A percentile compares a stretch with the other conserved stretches of the same genome.
These are phyloP conservation scores for Metschnikowia cerradonensis DNA, from an alignment of 805 yeast species.

Conservation along the genomic window DNA sequence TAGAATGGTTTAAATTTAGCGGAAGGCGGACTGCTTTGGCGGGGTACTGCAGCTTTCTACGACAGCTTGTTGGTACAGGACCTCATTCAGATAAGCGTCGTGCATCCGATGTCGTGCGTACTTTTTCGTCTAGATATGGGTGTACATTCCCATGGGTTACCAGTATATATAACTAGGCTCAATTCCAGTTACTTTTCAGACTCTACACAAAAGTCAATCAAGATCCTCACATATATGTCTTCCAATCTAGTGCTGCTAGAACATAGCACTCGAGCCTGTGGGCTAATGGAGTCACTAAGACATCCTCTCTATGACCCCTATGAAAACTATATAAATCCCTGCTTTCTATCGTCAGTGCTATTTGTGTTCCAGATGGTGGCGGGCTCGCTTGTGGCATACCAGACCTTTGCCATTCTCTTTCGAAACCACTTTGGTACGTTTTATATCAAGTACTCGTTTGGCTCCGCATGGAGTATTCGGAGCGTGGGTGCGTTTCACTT, in stretches of 20 bases:
- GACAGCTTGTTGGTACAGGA: too few species aligned
- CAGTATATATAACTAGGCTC: too few species aligned
- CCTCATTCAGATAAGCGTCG: too few species aligned
- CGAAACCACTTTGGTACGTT: conserved; percentile 20
- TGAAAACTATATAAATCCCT: conserved; percentile 27
- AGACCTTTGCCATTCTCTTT: conserved; percentile 15
- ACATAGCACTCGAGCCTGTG: conserved; percentile 2
- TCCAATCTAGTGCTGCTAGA: not conserved
- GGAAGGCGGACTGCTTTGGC: too few species aligned
- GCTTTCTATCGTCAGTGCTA: conserved; percentile 21
- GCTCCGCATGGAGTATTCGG: conserved; percentile 16
- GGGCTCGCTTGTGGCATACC: conserved; percentile 16
- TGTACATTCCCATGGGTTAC: too few species aligned
- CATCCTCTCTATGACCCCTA: conserved; percentile 23
- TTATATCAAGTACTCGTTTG: conserved; percentile 23
- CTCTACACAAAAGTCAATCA: too few species aligned
- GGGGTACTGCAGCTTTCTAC: too few species aligned
- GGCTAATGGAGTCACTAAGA: conserved; percentile 9
- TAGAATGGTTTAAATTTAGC: too few species aligned
- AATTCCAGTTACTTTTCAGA: too few species aligned
- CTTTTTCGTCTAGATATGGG: too few species aligned
- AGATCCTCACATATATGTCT: not conserved
- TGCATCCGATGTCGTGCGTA: too few species aligned
- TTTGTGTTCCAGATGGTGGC: conserved; percentile 10
- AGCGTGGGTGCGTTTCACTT: conserved; percentile 16